Evolutionary conservation across 2,329 filamentous ascomycete genomes (phyloP).

Genomic region (Beauveria sp.): DNA sequence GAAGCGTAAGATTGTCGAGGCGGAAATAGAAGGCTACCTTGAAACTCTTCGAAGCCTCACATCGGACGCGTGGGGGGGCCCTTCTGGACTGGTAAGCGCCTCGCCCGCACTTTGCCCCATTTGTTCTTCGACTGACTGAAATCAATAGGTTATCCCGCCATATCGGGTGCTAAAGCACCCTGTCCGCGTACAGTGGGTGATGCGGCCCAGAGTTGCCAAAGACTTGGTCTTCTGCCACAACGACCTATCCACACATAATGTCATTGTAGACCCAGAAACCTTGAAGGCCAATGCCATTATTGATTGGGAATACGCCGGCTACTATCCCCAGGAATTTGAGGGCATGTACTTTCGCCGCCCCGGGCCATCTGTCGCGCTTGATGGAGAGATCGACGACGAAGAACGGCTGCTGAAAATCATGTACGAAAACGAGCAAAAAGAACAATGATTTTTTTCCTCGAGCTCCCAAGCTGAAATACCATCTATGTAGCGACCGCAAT

Average conservation of each 20-base stretch:
- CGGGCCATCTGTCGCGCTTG: conserved; percentile 19
- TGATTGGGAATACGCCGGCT: conserved; percentile 32
- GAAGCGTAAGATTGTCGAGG: conserved; percentile 12
- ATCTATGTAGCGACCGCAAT: too few relatives aligned
- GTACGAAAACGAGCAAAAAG: background rate
- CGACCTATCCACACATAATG: conserved; percentile 13
- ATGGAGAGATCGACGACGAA: conserved; percentile 16
- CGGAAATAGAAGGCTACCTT: conserved; percentile 11
- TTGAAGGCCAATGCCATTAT: conserved; percentile 26
- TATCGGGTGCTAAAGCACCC: background rate
- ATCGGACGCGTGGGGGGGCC: background rate
- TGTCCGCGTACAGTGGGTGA: conserved; percentile 9
- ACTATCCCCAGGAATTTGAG: conserved; percentile 24
- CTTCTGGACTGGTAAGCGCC: background rate
- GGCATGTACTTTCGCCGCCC: conserved; percentile 17
- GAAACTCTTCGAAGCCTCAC: background rate
- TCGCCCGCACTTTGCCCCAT: background rate
- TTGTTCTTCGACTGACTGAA: background rate
- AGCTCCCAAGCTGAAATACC: too few relatives aligned
- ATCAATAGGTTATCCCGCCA: background rate
- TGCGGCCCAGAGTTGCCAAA: conserved; percentile 11
- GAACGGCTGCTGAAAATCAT: background rate
- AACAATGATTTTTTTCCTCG: too few relatives aligned
- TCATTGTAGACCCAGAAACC: conserved; percentile 17
- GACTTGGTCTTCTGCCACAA: conserved; percentile 18